These are phyloP conservation scores for Maudiozyma barnettii DNA, from an alignment of 805 yeast genomes.

Conservation along the genomic window DNA sequence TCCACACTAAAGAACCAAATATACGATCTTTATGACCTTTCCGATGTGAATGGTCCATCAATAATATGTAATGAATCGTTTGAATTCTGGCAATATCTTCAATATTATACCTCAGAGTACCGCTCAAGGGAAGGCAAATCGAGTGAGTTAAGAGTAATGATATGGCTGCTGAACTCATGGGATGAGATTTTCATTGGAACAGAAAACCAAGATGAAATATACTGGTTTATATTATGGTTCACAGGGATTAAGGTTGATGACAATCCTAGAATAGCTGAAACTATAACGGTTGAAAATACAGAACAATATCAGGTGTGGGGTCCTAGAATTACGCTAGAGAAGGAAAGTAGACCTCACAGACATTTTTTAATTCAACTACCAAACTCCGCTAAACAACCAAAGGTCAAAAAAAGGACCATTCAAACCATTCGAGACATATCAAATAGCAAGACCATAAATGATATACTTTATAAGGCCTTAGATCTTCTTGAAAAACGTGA, in stretches of 20 bases:
- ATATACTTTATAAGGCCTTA: conserved; percentile 8
- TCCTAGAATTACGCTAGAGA: conserved; percentile 7
- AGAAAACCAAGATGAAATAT: conserved; percentile 16
- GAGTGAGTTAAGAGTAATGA: conserved; percentile 29
- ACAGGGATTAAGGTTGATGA: conserved; percentile 15
- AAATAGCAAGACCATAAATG: background rate
- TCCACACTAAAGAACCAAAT: conserved; percentile 36
- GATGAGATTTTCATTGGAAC: conserved; percentile 12
- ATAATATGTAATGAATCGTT: conserved; percentile 38
- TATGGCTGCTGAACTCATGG: conserved; percentile 49
- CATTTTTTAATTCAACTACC: conserved; percentile 8
- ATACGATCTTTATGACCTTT: conserved; percentile 40
- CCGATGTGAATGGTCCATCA: conserved; percentile 56
- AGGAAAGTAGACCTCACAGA: conserved; percentile 8
- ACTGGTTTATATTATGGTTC: conserved; percentile 38
- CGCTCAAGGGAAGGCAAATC: conserved; percentile 26
- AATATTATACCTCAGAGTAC: conserved; percentile 30
- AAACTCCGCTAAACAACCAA: background rate
- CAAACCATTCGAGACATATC: background rate
- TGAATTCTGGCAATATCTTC: conserved; percentile 43
- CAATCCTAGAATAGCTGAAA: background rate
- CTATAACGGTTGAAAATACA: background rate
- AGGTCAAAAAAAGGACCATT: background rate
- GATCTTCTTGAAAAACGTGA: conserved; percentile 7
- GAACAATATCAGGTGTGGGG: conserved; percentile 1